Conservation (phyloP, 2,329 filamentous ascomycete species). For the Claviceps sp. region DNA sequence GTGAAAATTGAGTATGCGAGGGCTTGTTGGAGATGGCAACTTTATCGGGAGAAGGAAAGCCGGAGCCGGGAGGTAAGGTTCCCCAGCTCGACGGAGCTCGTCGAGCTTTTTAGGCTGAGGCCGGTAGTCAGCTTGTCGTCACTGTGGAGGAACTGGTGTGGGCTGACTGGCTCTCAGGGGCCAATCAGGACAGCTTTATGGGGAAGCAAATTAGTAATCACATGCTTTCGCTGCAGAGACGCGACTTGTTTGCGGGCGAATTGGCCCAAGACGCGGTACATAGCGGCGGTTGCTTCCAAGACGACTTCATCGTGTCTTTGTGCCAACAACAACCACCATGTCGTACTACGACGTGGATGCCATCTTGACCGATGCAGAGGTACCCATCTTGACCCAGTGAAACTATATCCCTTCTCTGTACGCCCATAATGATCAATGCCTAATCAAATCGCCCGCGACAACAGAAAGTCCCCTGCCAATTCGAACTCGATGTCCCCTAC, state of each 20-base stretch:
- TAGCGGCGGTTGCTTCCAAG: neutral
- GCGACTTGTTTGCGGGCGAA: neutral
- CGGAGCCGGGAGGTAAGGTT: no score
- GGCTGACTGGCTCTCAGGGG: no score
- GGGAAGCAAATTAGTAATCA: neutral
- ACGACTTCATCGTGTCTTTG: neutral
- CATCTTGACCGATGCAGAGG: conserved; percentile 75
- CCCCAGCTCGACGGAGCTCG: neutral
- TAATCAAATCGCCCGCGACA: no score
- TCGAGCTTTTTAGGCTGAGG: no score
- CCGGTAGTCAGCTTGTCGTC: conserved; percentile 6
- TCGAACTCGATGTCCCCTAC: conserved; percentile 76
- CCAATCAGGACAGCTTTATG: neutral
- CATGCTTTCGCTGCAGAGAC: conserved; percentile 1
- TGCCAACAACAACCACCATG: conserved; percentile 23
- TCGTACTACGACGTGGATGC: conserved; percentile 78
- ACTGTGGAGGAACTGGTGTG: conserved; percentile 1
- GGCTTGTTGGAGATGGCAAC: no score
- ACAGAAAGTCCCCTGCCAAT: conserved; percentile 90
- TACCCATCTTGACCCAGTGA: conserved; percentile 17
- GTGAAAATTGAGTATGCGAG: conserved; percentile 9
- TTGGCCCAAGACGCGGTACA: neutral
- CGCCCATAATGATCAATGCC: no score
- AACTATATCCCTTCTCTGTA: neutral
- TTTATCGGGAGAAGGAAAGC: no score